phyloP scores from a whole-genome alignment of 2,329 filamentous ascomycete genomes.

The Acrodontium crateriforme region DNA sequence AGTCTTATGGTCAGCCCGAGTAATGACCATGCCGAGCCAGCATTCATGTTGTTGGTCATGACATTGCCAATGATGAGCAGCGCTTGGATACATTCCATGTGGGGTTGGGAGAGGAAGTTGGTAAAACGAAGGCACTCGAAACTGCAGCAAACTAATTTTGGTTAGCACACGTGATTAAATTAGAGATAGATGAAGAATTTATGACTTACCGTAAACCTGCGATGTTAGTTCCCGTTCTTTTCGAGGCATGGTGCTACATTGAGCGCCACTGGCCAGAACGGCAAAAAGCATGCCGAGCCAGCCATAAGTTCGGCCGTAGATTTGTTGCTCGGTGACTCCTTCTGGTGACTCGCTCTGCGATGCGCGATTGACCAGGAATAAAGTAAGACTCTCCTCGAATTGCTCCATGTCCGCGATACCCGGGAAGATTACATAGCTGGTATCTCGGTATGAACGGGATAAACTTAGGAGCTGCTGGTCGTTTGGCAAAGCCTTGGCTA shows the following conservation, averaged over 20 bases:
- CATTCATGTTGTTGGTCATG: constrained; percentile 33
- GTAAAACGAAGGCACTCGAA: constrained; percentile 51
- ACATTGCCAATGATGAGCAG: constrained; percentile 48
- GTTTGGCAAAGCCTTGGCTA: constrained; percentile 44
- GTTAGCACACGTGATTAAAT: constrained; percentile 15
- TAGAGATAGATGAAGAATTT: background rate
- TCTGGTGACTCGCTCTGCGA: constrained; percentile 27
- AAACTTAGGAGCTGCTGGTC: constrained; percentile 45
- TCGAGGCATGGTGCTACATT: constrained; percentile 43
- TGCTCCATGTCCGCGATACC: constrained; percentile 42
- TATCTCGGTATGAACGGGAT: constrained; percentile 44
- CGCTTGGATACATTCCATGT: constrained; percentile 47
- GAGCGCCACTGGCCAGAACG: constrained; percentile 47
- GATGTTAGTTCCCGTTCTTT: constrained; percentile 50
- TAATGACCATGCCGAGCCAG: constrained; percentile 48
- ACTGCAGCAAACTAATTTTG: constrained; percentile 42
- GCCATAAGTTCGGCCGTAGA: constrained; percentile 44
- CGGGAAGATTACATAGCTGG: constrained; percentile 46
- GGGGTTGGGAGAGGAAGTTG: constrained; percentile 49
- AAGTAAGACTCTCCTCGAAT: constrained; percentile 41
- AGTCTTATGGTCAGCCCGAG: constrained; percentile 47
- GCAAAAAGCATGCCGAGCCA: constrained; percentile 49
- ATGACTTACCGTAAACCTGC: constrained; percentile 43
- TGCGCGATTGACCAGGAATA: constrained; percentile 39
- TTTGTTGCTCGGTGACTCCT: constrained; percentile 38